Base-by-base conservation (phyloP, 192 early-diverging fungal genomes). In the Lobosporangium transversale region DNA sequence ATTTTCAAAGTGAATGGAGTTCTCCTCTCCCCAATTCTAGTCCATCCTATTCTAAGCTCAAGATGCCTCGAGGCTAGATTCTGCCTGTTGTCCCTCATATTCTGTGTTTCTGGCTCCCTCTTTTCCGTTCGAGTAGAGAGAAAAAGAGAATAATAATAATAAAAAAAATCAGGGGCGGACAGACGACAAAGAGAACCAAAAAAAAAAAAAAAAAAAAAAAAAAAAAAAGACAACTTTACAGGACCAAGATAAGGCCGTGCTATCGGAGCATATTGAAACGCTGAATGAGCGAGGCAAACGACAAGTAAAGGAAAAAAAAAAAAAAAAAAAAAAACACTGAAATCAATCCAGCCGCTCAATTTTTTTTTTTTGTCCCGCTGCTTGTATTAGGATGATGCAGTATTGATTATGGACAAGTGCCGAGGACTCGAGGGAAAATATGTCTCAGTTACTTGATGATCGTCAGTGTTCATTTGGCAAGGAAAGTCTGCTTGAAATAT, bases 151-250 rank as follows among this genome's bases (percentile, higher is more conserved):
- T 27, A 50, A 54, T 37, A 26, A 4, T 40, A 7, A 40, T 27
- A 65, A 52, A 62, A 32, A 62, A 62, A 66, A 54, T 66, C 63
- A 66, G 63, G 63, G 63, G 63, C 63, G 56, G 37, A 14, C 50
- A 36, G 15, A 29, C 36, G 26, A 49, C 1, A 40, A 31, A 17
- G 36, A 30, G 17, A 8, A 20, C 24, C 3, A 27, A 26, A n/a
- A 40, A 14, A 40, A 14, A 33, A 52, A 36, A 50, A 17, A 24
- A 23, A 37, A 42, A 10, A 20, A 14, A 26, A 50, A 51, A 49
- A 53, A 52, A 47, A 20, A 30, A 12, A 53, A 10, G 8, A 35
- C 32, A 48, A 60, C 11, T 11, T 52, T 27, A 52, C 50, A 27
- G 29, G 24, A 23, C 8, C 6, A 52, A 52, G 17, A 52, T 27